Conservation (phyloP, 2,329 filamentous ascomycete genomes). For the Penicillium sp. region DNA sequence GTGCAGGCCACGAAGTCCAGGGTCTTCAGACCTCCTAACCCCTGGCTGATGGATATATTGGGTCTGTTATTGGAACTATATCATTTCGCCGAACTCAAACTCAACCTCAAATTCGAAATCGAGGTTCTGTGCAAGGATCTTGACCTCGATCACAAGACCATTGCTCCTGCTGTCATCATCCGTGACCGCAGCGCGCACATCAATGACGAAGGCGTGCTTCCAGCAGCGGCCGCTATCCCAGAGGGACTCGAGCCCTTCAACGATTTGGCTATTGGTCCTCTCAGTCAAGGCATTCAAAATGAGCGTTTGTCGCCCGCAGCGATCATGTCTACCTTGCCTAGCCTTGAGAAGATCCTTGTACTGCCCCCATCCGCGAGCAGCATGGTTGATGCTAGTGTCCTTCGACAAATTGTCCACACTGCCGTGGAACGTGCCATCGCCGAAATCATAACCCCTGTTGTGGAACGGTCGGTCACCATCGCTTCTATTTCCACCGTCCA, state of each 20-base stretch:
- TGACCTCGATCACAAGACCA: slow-evolving; percentile 82
- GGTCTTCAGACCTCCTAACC: slow-evolving; percentile 90
- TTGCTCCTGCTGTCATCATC: slow-evolving; percentile 82
- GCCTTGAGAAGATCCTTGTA: slow-evolving; percentile 70
- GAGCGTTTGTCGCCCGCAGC: slow-evolving; percentile 70
- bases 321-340: slow-evolving; percentile 74
- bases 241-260: slow-evolving; percentile 78
- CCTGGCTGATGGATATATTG: slow-evolving; percentile 96
- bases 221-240: slow-evolving; percentile 47
- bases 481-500: slow-evolving; percentile 94
- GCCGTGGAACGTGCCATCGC: slow-evolving; percentile 85
- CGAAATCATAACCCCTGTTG: slow-evolving; percentile 95
- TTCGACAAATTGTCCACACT: slow-evolving; percentile 69
- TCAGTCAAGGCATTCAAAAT: slow-evolving; percentile 61
- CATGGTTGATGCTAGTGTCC: slow-evolving; percentile 63
- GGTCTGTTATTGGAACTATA: slow-evolving; percentile 88
- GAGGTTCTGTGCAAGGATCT: slow-evolving; percentile 94
- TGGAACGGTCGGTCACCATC: slow-evolving; percentile 95
- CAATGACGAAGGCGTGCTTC: slow-evolving; percentile 50
- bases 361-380: slow-evolving; percentile 74
- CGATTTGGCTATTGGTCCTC: slow-evolving; percentile 69
- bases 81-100: slow-evolving; percentile 83
- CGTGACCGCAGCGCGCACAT: slow-evolving; percentile 66
- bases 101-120: slow-evolving; percentile 98
- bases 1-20: slow-evolving; percentile 76